Base-by-base conservation (phyloP, 768 basidiomycete genomes). In the Mycena galericulata region DNA sequence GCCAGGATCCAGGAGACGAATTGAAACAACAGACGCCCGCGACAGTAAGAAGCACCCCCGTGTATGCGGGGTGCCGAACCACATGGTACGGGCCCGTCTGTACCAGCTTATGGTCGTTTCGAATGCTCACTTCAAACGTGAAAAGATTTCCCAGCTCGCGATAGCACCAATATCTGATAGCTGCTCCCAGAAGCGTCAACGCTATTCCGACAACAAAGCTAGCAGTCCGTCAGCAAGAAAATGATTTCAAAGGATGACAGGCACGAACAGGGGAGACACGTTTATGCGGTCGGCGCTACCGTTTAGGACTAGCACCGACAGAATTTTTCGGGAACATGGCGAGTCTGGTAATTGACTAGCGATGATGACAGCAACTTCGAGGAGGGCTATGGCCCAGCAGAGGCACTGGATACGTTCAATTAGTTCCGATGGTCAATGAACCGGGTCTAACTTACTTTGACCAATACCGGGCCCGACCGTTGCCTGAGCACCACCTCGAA, bases 61-160 rank as follows among this genome's bases (percentile, higher is more conserved):
- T 75, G 68, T 88, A 88, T n/a, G 82, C 82, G 3, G 87, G 87
- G 67, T 89, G 87, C 64, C 87, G 78, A 11, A 86, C 85, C 26
- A 80, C 54, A 2, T 75, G 64, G 70, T 89, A 89, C 0, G 86
- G 87, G 2, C 87, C 87, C 30, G 78, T 76, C 0, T 81, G 86
- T 8, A 88, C 77, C 20, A 89, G 79, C 59, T 69, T 75, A 62
- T 89, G 88, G 57, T 84, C 78, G 24, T 76, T 74, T 45, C 80
- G 81, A 30, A 88, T 84, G 75, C 79, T 80, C 79, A 87, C 78
- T 72, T 87, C 84, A 62, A 86, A 88, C 0, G 87, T 89, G 73
- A 87, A 88, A 47, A 85, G 72, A 1, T 57, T 73, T 5, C 69
- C 87, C 18, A 89, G 79, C 40, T 82, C 83, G 40, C 79, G 75